Conservation (phyloP, 768 basidiomycete genomes). For the Tephrocybe sp. region DNA sequence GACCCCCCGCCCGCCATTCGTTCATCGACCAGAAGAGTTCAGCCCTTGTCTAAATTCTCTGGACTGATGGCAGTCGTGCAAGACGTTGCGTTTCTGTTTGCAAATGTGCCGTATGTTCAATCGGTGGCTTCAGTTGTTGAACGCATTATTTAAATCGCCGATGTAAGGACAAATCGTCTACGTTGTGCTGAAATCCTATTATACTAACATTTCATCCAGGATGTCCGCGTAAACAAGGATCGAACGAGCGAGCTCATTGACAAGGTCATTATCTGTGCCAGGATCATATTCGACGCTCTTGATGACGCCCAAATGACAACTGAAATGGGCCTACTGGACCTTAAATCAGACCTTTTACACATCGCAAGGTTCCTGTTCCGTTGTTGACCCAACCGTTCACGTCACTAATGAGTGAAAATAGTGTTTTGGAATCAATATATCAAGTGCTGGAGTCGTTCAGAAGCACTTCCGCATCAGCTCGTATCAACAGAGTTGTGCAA, state of each 20-base stretch:
- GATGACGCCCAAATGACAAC: constrained; percentile 11
- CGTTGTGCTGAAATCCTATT: not conserved
- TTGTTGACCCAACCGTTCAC: not conserved
- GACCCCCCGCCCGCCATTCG: not conserved
- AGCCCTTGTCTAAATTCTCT: not conserved
- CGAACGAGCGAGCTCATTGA: constrained; percentile 22
- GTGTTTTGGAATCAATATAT: constrained; percentile 17
- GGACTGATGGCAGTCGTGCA: constrained; percentile 14
- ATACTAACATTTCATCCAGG: constrained; percentile 11
- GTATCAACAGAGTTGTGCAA: constrained; percentile 17
- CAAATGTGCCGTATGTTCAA: constrained; percentile 26
- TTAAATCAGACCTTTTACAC: constrained; percentile 22
- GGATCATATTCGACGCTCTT: constrained; percentile 24
- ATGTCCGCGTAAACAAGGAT: constrained; percentile 23
- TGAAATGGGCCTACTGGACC: constrained; percentile 9
- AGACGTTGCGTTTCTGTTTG: constrained; percentile 20
- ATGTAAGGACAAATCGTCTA: constrained; percentile 15
- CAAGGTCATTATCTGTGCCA: constrained; percentile 22
- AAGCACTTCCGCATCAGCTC: constrained; percentile 13
- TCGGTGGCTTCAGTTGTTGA: constrained; percentile 21
- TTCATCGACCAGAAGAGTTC: not conserved
- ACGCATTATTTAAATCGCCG: constrained; percentile 26
- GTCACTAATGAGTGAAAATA: constrained; percentile 1
- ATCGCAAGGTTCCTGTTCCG: constrained; percentile 15
- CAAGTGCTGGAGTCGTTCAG: constrained; percentile 12